phyloP scores from a whole-genome alignment of 164 flowering plant species.

The Tetracentron sinense region DNA sequence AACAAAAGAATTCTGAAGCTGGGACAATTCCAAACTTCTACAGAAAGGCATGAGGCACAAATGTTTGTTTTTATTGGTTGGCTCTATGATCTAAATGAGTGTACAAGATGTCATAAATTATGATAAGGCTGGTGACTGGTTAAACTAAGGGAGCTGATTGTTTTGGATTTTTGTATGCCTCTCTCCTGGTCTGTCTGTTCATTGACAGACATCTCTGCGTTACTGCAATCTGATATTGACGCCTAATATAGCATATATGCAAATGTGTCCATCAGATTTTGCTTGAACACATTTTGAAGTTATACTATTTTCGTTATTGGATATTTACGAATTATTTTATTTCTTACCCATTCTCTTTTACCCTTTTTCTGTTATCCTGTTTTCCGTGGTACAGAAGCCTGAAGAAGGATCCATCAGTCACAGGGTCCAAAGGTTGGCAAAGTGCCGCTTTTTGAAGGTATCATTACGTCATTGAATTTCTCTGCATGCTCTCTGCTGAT shows the following conservation, averaged over 20 bases:
- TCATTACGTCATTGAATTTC: neutral
- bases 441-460: constrained; percentile 87
- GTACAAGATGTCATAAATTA: neutral
- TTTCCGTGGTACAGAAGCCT: constrained; percentile 61
- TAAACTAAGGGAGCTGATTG: neutral
- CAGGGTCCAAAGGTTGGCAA: constrained; percentile 88
- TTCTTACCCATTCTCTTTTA: constrained; percentile 1
- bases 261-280: neutral
- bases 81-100: constrained; percentile 5
- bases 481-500: constrained; percentile 2
- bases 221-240: neutral
- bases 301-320: neutral
- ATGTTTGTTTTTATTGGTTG: constrained; percentile 14
- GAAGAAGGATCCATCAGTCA: constrained; percentile 96
- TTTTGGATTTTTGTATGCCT: neutral
- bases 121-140: neutral
- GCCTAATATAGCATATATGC: neutral
- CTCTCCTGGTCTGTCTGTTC: neutral
- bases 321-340: neutral
- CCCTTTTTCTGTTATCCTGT: neutral
- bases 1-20: constrained; percentile 82
- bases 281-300: neutral
- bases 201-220: neutral
- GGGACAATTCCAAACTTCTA: constrained; percentile 88
- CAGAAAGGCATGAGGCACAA: constrained; percentile 52